Base-by-base conservation (phyloP, 192 early-diverging fungal species). In the Coemansia sp. region DNA sequence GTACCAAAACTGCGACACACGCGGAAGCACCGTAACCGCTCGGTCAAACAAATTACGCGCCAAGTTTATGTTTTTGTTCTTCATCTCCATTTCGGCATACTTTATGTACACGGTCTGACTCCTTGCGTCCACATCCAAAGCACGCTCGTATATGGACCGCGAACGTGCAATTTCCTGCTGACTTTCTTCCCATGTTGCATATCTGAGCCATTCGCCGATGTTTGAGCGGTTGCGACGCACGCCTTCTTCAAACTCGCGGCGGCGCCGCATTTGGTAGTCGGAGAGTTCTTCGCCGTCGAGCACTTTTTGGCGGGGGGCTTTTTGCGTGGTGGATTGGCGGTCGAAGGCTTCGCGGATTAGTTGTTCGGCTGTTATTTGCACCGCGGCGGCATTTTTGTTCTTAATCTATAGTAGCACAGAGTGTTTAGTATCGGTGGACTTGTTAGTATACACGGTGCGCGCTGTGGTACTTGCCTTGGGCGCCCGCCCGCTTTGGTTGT, bases 311-410 rank as follows among this genome's bases (percentile, higher is more conserved):
- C 9, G 94, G 85, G 55, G 88, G 78, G 57, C 81, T 73, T 66
- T 86, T 78, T 36, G 85, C 82, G 6, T 83, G 59, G 72, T 91
- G 86, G 50, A 86, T 66, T 61, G 87, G 74, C 91, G 88, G 58
- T 94, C 93, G 64, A 92, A 90, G 11, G 94, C 92, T 72, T 99
- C 97, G 37, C 94, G 87, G 23, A 99, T 87, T 50, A 99, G 91
- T 82, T 99, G 97, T 82, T 99, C 97, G 12, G 97, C 97, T 14
- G 96, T 98, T 76, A 99, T 99, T 76, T 99, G 97, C 15, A 98
- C 85, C 6, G 90, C 86, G n/a, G 95, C 94, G 2, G 97, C 89
- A 78, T 90, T 96, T 85, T 99, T 99, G 83, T 99, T 98, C 76
- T 96, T 96, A 74, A 98, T 94, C 90, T 60, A 60, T 46, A 34